Base-by-base conservation (phyloP, 352 stramenopile genomes). In the Phytophthora sp. region DNA sequence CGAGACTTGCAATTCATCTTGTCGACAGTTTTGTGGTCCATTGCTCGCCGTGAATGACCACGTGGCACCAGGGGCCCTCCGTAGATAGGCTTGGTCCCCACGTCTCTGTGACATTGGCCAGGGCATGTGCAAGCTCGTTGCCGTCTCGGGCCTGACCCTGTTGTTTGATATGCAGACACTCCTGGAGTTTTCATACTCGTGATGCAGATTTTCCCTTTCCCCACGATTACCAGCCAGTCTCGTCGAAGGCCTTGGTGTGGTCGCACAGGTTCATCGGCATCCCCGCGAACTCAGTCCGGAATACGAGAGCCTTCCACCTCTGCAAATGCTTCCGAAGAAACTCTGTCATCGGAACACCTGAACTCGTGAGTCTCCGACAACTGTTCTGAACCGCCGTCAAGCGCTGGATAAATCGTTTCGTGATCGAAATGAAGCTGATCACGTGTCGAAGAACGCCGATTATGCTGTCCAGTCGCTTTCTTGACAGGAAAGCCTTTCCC, bases 181-280 rank as follows among this genome's bases (percentile, higher is more conserved):
- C 13, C 5, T 16, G 12, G 13, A 51, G 15, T n/a, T 7, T 3
- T 5, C 44, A 51, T 51, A 23, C 24, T 51, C 24, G 12, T n/a
- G 20, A 56, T 18, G 7, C 2, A 36, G 1, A 38, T 15, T 30
- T 4, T 9, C 2, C 27, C 7, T 13, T 23, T 18, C 7, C n/a
- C 23, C 12, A n/a, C 15, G 23, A 20, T 2, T 31, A 21, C 13
- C 7, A 54, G 9, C 27, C 27, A 54, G 9, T 3, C 11, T 54
- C n/a, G n/a, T 54, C 26, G 20, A 29, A 26, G 3, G 5, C 39
- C 3, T 7, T 16, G 8, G n/a, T 42, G 7, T 41, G 16, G 16
- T 54, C 30, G 30, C 46, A 63, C n/a, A 63, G 7, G 5, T 7
- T 9, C 55, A 63, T 54, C 4, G 39, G 55, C 11, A 54, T 4